Base-by-base conservation (phyloP, 2,329 filamentous ascomycete species). In the Aspergillus sp. region DNA sequence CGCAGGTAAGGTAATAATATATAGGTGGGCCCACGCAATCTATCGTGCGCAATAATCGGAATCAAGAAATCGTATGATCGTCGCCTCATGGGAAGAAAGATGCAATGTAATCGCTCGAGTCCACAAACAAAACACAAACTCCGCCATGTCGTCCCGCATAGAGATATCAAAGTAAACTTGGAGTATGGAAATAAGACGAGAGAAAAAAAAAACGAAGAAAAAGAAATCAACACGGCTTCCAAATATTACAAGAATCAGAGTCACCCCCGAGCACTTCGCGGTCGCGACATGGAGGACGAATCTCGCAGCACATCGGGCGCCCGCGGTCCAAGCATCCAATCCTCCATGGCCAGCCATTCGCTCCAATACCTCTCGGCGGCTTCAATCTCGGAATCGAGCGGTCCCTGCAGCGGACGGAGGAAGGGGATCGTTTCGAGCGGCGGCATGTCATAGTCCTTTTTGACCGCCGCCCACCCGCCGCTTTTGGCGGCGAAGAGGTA, bases 401-500 rank as follows among this genome's bases (percentile, higher is more conserved):
- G 85, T 50, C 85, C 83, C 63, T 88, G 85, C n/a, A 96, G 75
- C 4, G 93, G 91, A 59, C 86, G 85, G 62, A 97, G 76, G 68
- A 95, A 97, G 0, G 94, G 94, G 1, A 96, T 83, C 2, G 83
- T 88, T 75, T 97, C 91, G 50, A 90, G 82, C 3, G 86, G 85
- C 2, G 82, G 82, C 79, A 93, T 90, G 69, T 97, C 94, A 73
- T 97, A 99, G 61, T 90, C 86, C 52, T 85, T 82, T 75, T 96
- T 97, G 64, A 96, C 91, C 48, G 83, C 85, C 17, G 90, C 80
- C 93, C 94, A 97, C 47, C 84, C 90, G 22, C 89, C 88, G 65
- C 90, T 94, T 76, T 97, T 99, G 11, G 92, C 90, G 0, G 93
- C 90, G 68, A 97, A 97, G 32, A 99, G 81, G 68, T 94, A 99